Evolutionary conservation across 345 rosid species (phyloP).

Genomic region (Pistacia atlantica): DNA sequence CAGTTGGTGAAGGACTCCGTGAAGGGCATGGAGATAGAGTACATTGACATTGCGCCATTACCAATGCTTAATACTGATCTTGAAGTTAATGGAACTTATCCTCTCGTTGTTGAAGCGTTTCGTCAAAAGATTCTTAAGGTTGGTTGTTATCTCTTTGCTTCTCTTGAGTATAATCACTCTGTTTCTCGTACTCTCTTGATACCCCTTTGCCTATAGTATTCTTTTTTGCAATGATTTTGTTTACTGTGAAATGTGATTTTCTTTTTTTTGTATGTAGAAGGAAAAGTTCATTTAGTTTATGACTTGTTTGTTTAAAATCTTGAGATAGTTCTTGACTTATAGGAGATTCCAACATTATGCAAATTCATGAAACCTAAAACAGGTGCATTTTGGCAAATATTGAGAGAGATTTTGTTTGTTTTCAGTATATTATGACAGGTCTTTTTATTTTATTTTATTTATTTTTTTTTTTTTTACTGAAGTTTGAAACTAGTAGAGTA

Average conservation of each 20-base stretch:
- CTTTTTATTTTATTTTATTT: too few species aligned
- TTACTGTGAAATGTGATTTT: background rate
- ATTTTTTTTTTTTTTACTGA: too few species aligned
- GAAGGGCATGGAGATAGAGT: conserved; percentile 53
- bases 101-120: conserved; percentile 65
- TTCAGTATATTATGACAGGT: too few species aligned
- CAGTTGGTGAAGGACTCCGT: conserved; percentile 42
- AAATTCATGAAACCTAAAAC: too few species aligned
- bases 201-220: background rate
- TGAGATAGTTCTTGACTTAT: background rate
- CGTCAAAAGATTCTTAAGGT: conserved; percentile 60
- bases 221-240: background rate
- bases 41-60: conserved; percentile 55
- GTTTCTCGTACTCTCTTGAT: conserved; percentile 44
- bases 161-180: conserved; percentile 79
- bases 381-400: too few species aligned
- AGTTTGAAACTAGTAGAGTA: too few species aligned
- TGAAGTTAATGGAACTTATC: conserved; percentile 57
- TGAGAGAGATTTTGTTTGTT: too few species aligned
- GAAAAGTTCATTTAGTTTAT: background rate
- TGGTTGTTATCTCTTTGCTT: conserved; percentile 76
- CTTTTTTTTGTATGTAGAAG: background rate
- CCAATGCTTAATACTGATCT: conserved; percentile 78
- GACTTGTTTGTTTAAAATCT: background rate
- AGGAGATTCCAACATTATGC: too few species aligned